Conservation (phyloP, 495 filamentous ascomycete genomes). For the Hypoxylon intermedium region DNA sequence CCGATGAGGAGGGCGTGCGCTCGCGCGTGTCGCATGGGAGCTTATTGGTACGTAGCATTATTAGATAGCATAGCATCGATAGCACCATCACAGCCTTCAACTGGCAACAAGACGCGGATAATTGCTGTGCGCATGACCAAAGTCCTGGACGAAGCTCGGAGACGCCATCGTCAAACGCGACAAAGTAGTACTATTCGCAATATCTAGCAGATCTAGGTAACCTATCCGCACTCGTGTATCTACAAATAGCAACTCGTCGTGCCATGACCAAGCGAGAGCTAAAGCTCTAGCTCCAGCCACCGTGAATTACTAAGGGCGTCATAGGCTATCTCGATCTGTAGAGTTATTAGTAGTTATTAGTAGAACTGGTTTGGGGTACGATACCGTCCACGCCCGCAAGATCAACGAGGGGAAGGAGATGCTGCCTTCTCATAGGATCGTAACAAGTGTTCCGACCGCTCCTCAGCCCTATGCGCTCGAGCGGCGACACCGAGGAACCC, state of each 20-base stretch:
- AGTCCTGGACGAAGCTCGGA: conserved; percentile 34
- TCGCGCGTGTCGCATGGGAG: conserved; percentile 29
- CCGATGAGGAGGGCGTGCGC: conserved; percentile 16
- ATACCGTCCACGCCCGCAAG: too few species aligned
- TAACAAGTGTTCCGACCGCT: not conserved
- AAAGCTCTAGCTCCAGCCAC: not conserved
- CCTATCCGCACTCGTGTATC: conserved; percentile 8
- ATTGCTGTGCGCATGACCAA: conserved; percentile 9
- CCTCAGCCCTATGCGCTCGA: conserved; percentile 34
- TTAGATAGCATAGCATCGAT: too few species aligned
- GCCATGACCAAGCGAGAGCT: conserved; percentile 23
- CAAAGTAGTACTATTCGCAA: not conserved
- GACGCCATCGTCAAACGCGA: not conserved
- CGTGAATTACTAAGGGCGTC: conserved; percentile 5
- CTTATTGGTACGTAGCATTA: too few species aligned
- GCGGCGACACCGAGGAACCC: conserved; percentile 36
- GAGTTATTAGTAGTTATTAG: conserved; percentile 10
- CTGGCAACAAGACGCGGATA: conserved; percentile 37
- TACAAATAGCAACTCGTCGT: conserved; percentile 25
- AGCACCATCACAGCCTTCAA: conserved; percentile 6
- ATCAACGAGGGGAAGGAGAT: conserved; percentile 4
- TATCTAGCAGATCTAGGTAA: not conserved
- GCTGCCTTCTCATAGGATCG: conserved; percentile 24
- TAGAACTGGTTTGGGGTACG: not conserved
- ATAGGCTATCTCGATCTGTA: conserved; percentile 34